Evolutionary conservation across 2,329 filamentous ascomycete genomes (phyloP).

Genomic region (Aspergillus sp.): DNA sequence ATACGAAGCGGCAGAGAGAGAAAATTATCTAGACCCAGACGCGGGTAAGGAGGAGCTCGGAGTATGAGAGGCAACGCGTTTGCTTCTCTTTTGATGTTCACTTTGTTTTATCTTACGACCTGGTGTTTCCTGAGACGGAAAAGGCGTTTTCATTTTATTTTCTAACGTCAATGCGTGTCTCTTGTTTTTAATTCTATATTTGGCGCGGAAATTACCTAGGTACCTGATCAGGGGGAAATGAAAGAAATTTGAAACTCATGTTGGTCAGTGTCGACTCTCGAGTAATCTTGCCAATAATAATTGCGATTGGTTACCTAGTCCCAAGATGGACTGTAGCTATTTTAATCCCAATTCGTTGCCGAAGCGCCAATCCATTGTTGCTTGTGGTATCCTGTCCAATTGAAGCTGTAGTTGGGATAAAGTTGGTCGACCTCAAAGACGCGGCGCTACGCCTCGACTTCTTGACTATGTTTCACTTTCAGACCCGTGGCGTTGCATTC

Average conservation of each 20-base stretch:
- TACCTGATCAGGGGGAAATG: constrained; percentile 5
- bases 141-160: constrained; percentile 16
- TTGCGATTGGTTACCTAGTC: too few species aligned
- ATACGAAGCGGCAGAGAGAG: constrained; percentile 91
- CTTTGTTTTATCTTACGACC: constrained; percentile 16
- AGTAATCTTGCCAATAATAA: not conserved
- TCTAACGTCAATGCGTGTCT: not conserved
- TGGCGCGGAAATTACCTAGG: constrained; percentile 1
- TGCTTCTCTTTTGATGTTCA: constrained; percentile 10
- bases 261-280: not conserved
- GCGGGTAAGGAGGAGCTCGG: constrained; percentile 46
- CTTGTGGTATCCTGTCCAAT: too few species aligned
- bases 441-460: not conserved
- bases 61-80: constrained; percentile 20
- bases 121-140: constrained; percentile 19
- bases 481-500: not conserved
- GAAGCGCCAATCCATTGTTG: too few species aligned
- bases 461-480: not conserved
- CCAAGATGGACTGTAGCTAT: too few species aligned
- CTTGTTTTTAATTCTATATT: constrained; percentile 5
- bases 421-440: not conserved
- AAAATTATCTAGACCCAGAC: constrained; percentile 82
- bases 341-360: too few species aligned
- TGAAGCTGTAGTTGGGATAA: not conserved
- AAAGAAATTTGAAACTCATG: not conserved